Conservation (phyloP, 805 yeast genomes). For the Zygotorulaspora danielsina region DNA sequence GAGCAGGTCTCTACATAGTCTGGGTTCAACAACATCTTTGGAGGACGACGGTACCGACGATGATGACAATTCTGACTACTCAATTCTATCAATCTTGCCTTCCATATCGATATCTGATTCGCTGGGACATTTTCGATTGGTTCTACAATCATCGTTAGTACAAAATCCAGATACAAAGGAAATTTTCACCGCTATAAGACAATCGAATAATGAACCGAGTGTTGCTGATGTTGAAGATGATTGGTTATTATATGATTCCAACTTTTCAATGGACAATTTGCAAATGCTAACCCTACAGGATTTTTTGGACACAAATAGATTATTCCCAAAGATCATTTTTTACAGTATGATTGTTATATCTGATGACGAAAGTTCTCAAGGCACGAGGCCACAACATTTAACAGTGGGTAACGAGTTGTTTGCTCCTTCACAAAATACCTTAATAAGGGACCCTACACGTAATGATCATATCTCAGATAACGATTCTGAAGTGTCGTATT, state of each 20-base stretch:
- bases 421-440: conserved; percentile 3
- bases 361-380: conserved; percentile 6
- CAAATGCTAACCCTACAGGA: conserved; percentile 37
- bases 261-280: conserved; percentile 37
- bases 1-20: conserved; percentile 16
- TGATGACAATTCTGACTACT: conserved; percentile 14
- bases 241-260: conserved; percentile 40
- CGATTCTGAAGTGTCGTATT: conserved; percentile 6
- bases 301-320: conserved; percentile 28
- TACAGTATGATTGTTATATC: conserved; percentile 28
- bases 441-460: not conserved
- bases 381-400: not conserved
- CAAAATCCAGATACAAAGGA: conserved; percentile 25
- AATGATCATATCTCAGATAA: conserved; percentile 1
- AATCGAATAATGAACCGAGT: conserved; percentile 27
- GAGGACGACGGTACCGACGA: conserved; percentile 8
- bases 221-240: conserved; percentile 37
- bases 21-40: conserved; percentile 12
- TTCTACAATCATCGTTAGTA: conserved; percentile 34
- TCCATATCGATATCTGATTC: conserved; percentile 31
- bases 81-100: conserved; percentile 30
- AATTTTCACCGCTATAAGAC: conserved; percentile 34
- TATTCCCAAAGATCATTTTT: conserved; percentile 34
- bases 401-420: not conserved
- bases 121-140: conserved; percentile 33